Conservation (phyloP, 2,329 filamentous ascomycete genomes). For the Aureobasidium sp. region DNA sequence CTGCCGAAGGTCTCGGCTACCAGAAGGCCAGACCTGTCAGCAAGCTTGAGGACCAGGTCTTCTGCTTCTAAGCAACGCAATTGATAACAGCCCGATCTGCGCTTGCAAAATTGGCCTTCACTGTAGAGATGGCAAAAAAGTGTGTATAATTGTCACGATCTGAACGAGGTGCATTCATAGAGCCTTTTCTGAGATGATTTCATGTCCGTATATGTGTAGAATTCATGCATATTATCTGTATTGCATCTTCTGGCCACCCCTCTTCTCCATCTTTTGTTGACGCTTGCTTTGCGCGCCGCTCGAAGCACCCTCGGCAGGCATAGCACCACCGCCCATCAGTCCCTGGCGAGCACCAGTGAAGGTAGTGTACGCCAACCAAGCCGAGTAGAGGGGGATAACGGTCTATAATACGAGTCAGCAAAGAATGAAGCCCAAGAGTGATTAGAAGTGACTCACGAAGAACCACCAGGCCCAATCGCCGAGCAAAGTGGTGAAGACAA, state of each 20-base stretch:
- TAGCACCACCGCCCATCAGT: conserved; percentile 37
- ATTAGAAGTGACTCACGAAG: conserved; percentile 36
- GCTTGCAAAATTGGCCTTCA: neutral
- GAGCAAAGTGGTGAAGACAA: conserved; percentile 64
- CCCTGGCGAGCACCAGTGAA: conserved; percentile 40
- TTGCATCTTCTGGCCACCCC: conserved; percentile 42
- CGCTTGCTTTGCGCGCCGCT: conserved; percentile 38
- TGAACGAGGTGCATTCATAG: conserved; percentile 4
- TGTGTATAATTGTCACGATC: conserved; percentile 6
- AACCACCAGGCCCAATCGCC: conserved; percentile 74
- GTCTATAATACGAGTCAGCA: conserved; percentile 19
- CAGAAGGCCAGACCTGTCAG: conserved; percentile 89
- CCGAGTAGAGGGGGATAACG: conserved; percentile 41
- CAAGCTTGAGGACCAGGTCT: conserved; percentile 97
- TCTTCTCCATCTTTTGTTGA: conserved; percentile 47
- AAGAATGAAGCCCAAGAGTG: neutral
- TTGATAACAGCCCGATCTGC: neutral
- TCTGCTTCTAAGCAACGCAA: conserved; percentile 64
- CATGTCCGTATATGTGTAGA: neutral
- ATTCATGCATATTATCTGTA: conserved; percentile 34
- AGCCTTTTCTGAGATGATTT: neutral
- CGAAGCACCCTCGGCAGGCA: conserved; percentile 21
- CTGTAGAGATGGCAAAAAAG: neutral
- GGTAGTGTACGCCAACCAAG: conserved; percentile 39
- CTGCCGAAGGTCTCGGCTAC: conserved; percentile 80